phyloP scores from a whole-genome alignment of 306 rosid species.

The Neltuma alba region DNA sequence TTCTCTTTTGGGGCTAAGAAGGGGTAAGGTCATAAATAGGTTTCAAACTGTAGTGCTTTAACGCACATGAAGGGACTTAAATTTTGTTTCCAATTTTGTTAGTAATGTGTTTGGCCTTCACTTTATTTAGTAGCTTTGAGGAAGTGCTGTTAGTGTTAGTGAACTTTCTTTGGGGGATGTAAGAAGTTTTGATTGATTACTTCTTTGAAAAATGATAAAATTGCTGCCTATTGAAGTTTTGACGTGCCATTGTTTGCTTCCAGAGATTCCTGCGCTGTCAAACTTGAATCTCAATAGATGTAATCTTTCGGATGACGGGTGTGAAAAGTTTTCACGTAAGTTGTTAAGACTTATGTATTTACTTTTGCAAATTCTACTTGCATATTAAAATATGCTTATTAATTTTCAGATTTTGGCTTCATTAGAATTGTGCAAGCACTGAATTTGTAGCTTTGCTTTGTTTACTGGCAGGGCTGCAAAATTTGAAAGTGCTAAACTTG shows the following conservation, averaged over 20 bases:
- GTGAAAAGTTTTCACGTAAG: slow-evolving; percentile 78
- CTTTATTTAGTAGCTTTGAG: slow-evolving; percentile 8
- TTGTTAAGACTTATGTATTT: neutral
- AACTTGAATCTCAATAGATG: slow-evolving; percentile 92
- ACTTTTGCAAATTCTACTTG: slow-evolving; percentile 15
- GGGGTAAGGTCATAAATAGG: neutral
- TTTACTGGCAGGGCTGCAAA: slow-evolving; percentile 63
- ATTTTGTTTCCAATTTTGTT: neutral
- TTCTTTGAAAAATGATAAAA: slow-evolving; percentile 15
- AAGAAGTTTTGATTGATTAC: slow-evolving; percentile 5
- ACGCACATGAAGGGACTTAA: neutral
- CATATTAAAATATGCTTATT: neutral
- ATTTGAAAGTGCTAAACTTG: slow-evolving; percentile 76
- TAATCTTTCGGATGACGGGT: slow-evolving; percentile 65
- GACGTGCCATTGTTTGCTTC: slow-evolving; percentile 37
- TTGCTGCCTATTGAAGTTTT: slow-evolving; percentile 31
- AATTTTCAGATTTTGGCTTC: neutral
- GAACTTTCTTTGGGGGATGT: slow-evolving; percentile 16
- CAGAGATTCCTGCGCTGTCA: slow-evolving; percentile 70
- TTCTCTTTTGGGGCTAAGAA: neutral
- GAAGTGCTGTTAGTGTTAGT: neutral
- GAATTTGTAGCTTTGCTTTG: slow-evolving; percentile 9
- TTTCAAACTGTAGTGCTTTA: neutral
- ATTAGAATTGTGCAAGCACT: neutral
- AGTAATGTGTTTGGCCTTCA: neutral